phyloP scores from a whole-genome alignment of 2,329 filamentous ascomycete genomes.

The Alternaria dauci region DNA sequence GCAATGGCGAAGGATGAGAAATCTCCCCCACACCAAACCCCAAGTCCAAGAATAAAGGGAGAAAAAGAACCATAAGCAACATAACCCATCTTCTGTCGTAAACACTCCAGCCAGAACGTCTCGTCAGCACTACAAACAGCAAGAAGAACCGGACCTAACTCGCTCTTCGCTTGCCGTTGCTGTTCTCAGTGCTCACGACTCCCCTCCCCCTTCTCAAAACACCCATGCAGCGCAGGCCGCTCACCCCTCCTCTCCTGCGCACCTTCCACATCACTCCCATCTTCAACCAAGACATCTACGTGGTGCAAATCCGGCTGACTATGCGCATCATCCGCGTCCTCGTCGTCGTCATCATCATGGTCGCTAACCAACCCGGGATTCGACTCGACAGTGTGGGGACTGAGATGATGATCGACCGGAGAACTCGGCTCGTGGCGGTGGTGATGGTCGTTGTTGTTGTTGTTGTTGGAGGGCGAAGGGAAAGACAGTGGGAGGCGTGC shows the following conservation, averaged over 20 bases:
- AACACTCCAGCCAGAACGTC: neutral
- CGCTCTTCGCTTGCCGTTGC: slow-evolving; percentile 22
- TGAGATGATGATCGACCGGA: slow-evolving; percentile 49
- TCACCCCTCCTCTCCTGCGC: slow-evolving; percentile 43
- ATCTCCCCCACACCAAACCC: too few relatives aligned
- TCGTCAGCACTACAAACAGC: neutral
- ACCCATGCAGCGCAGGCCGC: slow-evolving; percentile 42
- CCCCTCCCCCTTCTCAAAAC: slow-evolving; percentile 47
- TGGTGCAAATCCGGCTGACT: slow-evolving; percentile 47
- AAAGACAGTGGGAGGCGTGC: slow-evolving; percentile 45
- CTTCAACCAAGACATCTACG: slow-evolving; percentile 51
- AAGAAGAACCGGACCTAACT: slow-evolving; percentile 38
- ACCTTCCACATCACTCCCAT: slow-evolving; percentile 51
- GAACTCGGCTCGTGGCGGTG: slow-evolving; percentile 45
- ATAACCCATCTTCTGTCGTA: slow-evolving; percentile 22
- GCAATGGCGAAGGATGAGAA: too few relatives aligned
- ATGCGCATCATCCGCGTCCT: slow-evolving; percentile 50
- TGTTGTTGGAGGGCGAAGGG: slow-evolving; percentile 36
- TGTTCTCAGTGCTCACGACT: slow-evolving; percentile 43
- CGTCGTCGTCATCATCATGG: slow-evolving; percentile 60
- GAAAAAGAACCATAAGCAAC: slow-evolving; percentile 22
- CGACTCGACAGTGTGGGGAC: slow-evolving; percentile 58
- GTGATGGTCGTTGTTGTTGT: too few relatives aligned
- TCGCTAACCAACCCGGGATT: slow-evolving; percentile 61
- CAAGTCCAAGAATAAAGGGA: neutral